Conservation (phyloP, 805 yeast species). For the Candida sithepensis region DNA sequence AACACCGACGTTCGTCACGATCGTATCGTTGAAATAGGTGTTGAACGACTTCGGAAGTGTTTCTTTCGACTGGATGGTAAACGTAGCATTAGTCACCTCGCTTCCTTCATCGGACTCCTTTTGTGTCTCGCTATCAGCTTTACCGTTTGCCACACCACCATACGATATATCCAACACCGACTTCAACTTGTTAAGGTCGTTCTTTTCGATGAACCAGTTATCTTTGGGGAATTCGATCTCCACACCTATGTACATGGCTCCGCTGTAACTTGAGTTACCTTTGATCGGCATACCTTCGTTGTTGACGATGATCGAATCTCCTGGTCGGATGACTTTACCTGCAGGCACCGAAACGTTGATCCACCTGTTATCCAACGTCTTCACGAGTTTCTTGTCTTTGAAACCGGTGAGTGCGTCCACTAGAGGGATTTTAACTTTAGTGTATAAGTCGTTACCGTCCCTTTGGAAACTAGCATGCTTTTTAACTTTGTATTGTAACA, state of each 20-base stretch:
- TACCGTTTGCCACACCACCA: conserved; percentile 25
- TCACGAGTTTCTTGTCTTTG: conserved; percentile 52
- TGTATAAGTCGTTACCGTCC: conserved; percentile 60
- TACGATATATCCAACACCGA: conserved; percentile 44
- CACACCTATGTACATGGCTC: conserved; percentile 69
- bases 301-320: conserved; percentile 57
- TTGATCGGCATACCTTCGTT: conserved; percentile 82
- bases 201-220: conserved; percentile 75
- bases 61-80: conserved; percentile 19
- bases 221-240: conserved; percentile 80
- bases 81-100: conserved; percentile 22
- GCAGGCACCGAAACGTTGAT: conserved; percentile 60
- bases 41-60: conserved; percentile 28
- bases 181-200: conserved; percentile 53
- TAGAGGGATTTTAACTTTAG: conserved; percentile 57
- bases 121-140: conserved; percentile 20
- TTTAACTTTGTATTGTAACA: conserved; percentile 54
- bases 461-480: conserved; percentile 41
- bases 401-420: conserved; percentile 87
- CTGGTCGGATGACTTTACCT: conserved; percentile 81
- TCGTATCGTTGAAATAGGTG: conserved; percentile 23
- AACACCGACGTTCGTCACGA: conserved; percentile 23
- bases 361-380: conserved; percentile 78
- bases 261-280: conserved; percentile 36
- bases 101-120: conserved; percentile 19